Conservation (phyloP, 2,329 filamentous ascomycete species). For the Rutstroemia sydowiana region DNA sequence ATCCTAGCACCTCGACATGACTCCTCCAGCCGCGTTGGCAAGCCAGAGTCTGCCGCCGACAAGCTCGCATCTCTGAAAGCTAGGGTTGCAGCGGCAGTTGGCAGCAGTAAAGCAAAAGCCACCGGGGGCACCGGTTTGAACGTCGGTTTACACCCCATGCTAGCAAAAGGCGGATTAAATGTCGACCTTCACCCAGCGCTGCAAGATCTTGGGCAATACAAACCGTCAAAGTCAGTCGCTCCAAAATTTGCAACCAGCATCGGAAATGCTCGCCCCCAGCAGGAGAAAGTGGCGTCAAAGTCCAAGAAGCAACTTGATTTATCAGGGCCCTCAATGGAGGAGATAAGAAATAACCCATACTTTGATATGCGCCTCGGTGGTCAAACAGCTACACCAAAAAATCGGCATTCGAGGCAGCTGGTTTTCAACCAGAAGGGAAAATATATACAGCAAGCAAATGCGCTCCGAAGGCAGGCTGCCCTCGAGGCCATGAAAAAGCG, state of each 20-base stretch:
- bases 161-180: conserved; percentile 35
- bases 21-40: conserved; percentile 45
- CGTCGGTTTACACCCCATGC: conserved; percentile 32
- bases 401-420: conserved; percentile 66
- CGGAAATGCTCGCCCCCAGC: conserved; percentile 33
- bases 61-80: conserved; percentile 72
- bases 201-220: conserved; percentile 45
- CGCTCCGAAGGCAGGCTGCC: conserved; percentile 76
- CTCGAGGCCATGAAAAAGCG: conserved; percentile 92
- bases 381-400: conserved; percentile 50
- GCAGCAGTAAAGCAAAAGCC: conserved; percentile 39
- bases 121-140: conserved; percentile 29
- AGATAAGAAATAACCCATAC: conserved; percentile 69
- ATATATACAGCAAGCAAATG: conserved; percentile 91
- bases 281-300: conserved; percentile 36
- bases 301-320: conserved; percentile 46
- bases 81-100: conserved; percentile 68
- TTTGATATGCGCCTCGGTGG: conserved; percentile 63
- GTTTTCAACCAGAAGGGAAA: conserved; percentile 94
- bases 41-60: conserved; percentile 52
- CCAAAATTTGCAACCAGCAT: conserved; percentile 34
- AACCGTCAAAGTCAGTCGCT: conserved; percentile 32
- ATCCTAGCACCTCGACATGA: conserved; percentile 52
- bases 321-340: conserved; percentile 49
- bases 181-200: conserved; percentile 57